Evolutionary conservation across 306 rosid genomes (phyloP).

Genomic region (Ammopiptanthus mongolicus): DNA sequence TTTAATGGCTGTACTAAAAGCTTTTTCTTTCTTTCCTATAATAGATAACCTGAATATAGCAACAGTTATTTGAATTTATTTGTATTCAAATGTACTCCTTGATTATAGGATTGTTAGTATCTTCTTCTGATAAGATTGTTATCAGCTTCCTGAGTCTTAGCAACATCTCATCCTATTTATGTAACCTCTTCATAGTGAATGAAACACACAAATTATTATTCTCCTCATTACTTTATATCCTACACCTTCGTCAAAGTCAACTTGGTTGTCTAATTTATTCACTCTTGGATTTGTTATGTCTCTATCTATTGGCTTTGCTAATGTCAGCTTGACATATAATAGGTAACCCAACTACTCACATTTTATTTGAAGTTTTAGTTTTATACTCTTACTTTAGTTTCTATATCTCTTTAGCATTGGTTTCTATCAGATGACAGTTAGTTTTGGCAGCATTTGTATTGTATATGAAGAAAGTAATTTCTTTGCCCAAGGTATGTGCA

Average conservation of each 20-base stretch:
- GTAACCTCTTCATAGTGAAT: too few relatives aligned
- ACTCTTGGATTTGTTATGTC: constrained; percentile 90
- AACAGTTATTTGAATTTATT: too few relatives aligned
- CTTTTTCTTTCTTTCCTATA: too few relatives aligned
- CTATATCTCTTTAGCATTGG: constrained; percentile 73
- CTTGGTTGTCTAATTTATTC: constrained; percentile 53
- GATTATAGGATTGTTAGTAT: too few relatives aligned
- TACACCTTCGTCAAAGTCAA: constrained; percentile 67
- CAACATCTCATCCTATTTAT: too few relatives aligned
- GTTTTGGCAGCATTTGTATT: constrained; percentile 75
- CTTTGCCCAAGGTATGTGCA: constrained; percentile 56
- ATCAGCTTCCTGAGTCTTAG: too few relatives aligned
- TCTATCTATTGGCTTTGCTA: constrained; percentile 81
- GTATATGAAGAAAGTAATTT: constrained; percentile 64
- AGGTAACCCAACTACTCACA: constrained; percentile 45
- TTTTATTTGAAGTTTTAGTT: constrained; percentile 3
- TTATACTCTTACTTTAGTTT: constrained; percentile 24
- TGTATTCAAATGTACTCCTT: too few relatives aligned
- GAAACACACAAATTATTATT: too few relatives aligned
- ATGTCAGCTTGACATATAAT: constrained; percentile 85
- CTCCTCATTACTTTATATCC: too few relatives aligned
- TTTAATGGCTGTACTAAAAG: too few relatives aligned
- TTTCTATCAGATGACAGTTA: constrained; percentile 93
- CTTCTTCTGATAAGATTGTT: too few relatives aligned
- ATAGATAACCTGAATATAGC: too few relatives aligned